phyloP scores from a whole-genome alignment of 2,329 filamentous ascomycete genomes.

The Fulvia fulva region DNA sequence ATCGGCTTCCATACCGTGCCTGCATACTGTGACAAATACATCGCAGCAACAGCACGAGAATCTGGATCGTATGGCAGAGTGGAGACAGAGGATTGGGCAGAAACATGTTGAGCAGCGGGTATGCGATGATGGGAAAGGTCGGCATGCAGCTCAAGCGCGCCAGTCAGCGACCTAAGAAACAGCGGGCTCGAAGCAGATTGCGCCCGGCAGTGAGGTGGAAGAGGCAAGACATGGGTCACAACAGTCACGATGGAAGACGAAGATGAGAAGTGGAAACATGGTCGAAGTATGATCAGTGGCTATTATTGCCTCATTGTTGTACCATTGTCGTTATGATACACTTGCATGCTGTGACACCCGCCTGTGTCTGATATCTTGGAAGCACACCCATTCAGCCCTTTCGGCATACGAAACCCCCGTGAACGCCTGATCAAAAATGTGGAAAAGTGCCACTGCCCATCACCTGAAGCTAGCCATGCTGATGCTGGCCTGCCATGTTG shows the following conservation, averaged over 20 bases:
- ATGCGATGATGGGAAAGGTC: too few species aligned
- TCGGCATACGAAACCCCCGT: conserved; percentile 22
- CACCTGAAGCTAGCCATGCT: conserved; percentile 22
- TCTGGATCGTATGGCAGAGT: not conserved
- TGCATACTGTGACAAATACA: not conserved
- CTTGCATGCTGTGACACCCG: conserved; percentile 23
- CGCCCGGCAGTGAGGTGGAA: conserved; percentile 14
- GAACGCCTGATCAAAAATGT: conserved; percentile 20
- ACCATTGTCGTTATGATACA: conserved; percentile 42
- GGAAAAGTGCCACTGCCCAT: conserved; percentile 30
- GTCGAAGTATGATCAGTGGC: conserved; percentile 24
- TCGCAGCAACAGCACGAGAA: not conserved
- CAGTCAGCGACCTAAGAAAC: not conserved
- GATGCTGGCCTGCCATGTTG: conserved; percentile 16
- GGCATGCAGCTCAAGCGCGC: too few species aligned
- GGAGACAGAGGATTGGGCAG: not conserved
- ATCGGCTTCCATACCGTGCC: not conserved
- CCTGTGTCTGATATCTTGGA: conserved; percentile 33
- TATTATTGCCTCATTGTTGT: conserved; percentile 26
- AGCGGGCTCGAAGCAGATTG: conserved; percentile 12
- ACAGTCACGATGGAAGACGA: not conserved
- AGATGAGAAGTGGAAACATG: conserved; percentile 2
- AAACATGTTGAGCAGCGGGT: not conserved
- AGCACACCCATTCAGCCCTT: conserved; percentile 26
- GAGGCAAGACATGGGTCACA: not conserved